phyloP scores from a whole-genome alignment of 371 early-diverging fungal species.

The Parasitella parasitica region DNA sequence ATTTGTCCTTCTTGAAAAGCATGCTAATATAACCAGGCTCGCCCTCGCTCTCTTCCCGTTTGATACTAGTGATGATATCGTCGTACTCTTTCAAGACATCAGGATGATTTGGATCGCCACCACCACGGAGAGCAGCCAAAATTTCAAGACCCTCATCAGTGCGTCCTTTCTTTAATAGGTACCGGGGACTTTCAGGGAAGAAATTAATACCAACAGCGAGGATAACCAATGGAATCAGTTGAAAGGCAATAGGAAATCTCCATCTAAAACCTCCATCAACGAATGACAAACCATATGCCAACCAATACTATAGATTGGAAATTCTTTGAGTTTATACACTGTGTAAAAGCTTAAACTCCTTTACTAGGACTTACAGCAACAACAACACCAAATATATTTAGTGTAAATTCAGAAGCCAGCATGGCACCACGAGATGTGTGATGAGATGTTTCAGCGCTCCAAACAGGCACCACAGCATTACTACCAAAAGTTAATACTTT shows the following conservation, averaged over 20 bases:
- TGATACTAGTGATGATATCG: constrained; percentile 28
- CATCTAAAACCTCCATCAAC: constrained; percentile 40
- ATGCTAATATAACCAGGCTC: constrained; percentile 40
- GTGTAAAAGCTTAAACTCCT: too few species aligned
- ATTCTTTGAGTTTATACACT: too few species aligned
- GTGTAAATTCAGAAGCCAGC: constrained; percentile 43
- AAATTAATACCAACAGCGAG: constrained; percentile 36
- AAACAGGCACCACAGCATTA: constrained; percentile 47
- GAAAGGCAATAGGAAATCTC: constrained; percentile 47
- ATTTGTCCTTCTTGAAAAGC: constrained; percentile 32
- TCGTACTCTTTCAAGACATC: constrained; percentile 35
- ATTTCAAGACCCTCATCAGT: constrained; percentile 39
- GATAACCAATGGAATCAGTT: constrained; percentile 36
- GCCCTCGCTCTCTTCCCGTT: constrained; percentile 31
- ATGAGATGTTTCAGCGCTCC: constrained; percentile 45
- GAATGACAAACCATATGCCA: constrained; percentile 39
- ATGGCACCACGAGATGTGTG: constrained; percentile 40
- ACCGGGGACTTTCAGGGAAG: constrained; percentile 41
- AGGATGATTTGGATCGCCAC: constrained; percentile 34
- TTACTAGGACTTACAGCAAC: constrained; percentile 43
- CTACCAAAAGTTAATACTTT: background rate
- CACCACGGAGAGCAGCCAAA: constrained; percentile 39
- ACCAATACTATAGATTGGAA: constrained; percentile 30
- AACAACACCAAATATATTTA: constrained; percentile 48
- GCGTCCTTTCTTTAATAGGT: constrained; percentile 38